phyloP scores from a whole-genome alignment of 805 yeast genomes.

The Lipomyces oligophaga region DNA sequence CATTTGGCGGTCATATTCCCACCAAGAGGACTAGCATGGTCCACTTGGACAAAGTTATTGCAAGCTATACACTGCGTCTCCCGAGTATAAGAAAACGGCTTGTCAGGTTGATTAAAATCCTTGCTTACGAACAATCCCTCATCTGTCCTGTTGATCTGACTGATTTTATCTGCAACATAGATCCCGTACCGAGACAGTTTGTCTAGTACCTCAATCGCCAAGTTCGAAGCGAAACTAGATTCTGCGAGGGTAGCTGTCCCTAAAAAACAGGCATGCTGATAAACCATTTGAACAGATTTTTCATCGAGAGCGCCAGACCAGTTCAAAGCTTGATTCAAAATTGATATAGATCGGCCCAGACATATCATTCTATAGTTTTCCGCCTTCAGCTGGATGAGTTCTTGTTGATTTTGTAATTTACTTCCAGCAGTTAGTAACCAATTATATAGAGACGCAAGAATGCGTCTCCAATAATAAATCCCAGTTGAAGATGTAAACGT shows the following conservation, averaged over 20 bases:
- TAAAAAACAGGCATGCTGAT: constrained; percentile 6
- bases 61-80: constrained; percentile 22
- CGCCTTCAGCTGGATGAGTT: too few relatives aligned
- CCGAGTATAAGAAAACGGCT: background rate
- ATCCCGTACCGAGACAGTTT: background rate
- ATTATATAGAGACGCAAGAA: background rate
- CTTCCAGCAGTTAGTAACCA: background rate
- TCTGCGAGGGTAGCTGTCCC: background rate
- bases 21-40: background rate
- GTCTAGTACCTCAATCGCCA: background rate
- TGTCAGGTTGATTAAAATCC: background rate
- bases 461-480: constrained; percentile 3
- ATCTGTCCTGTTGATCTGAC: background rate
- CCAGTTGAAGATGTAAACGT: background rate
- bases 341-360: background rate
- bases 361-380: background rate
- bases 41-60: constrained; percentile 11
- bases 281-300: constrained; percentile 1
- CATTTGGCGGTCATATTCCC: constrained; percentile 5
- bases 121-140: background rate
- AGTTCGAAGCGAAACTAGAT: background rate
- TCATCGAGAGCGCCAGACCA: background rate
- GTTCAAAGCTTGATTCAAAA: background rate
- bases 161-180: background rate
- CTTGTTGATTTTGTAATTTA: background rate